phyloP scores from a whole-genome alignment of 2,329 filamentous ascomycete species.

The Hypoxylon rubiginosum region DNA sequence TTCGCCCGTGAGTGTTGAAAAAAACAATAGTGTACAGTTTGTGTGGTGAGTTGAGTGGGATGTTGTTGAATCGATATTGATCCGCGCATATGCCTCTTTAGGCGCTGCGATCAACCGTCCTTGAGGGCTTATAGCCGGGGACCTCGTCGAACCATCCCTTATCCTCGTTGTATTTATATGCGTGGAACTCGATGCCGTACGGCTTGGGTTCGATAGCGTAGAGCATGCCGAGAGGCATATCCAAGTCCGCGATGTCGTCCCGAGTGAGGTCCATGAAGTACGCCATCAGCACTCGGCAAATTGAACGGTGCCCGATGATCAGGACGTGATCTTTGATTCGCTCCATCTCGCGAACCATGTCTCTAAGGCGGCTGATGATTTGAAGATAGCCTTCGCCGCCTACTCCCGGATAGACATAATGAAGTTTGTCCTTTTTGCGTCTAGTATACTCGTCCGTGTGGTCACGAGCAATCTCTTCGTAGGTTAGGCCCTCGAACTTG shows the following conservation, averaged over 20 bases:
- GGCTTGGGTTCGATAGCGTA: slow-evolving; percentile 98
- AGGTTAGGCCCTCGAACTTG: slow-evolving; percentile 93
- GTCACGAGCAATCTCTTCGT: slow-evolving; percentile 85
- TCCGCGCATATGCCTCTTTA: slow-evolving; percentile 28
- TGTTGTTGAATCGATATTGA: neutral
- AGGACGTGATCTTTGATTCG: slow-evolving; percentile 96
- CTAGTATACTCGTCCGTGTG: slow-evolving; percentile 85
- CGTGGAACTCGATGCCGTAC: slow-evolving; percentile 97
- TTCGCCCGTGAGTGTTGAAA: slow-evolving; percentile 24
- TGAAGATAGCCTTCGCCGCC: slow-evolving; percentile 97
- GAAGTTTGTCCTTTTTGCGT: slow-evolving; percentile 87
- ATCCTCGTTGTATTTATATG: slow-evolving; percentile 87
- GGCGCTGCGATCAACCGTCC: slow-evolving; percentile 61
- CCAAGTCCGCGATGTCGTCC: slow-evolving; percentile 92
- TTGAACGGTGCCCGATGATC: slow-evolving; percentile 91
- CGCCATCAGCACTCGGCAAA: slow-evolving; percentile 91
- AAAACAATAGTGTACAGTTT: slow-evolving; percentile 32
- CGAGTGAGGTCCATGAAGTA: slow-evolving; percentile 96
- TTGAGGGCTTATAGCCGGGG: slow-evolving; percentile 83
- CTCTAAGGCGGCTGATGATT: slow-evolving; percentile 93
- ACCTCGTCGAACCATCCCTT: slow-evolving; percentile 86
- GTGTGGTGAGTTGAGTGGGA: slow-evolving; percentile 20
- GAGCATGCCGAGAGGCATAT: slow-evolving; percentile 92
- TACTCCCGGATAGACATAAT: slow-evolving; percentile 95
- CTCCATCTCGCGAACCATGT: slow-evolving; percentile 97